A percentile compares a stretch with the other conserved stretches of the same genome.
Evolutionary conservation across 2,329 filamentous ascomycete genomes (phyloP).

Genomic region (Bipolaris cookei): DNA sequence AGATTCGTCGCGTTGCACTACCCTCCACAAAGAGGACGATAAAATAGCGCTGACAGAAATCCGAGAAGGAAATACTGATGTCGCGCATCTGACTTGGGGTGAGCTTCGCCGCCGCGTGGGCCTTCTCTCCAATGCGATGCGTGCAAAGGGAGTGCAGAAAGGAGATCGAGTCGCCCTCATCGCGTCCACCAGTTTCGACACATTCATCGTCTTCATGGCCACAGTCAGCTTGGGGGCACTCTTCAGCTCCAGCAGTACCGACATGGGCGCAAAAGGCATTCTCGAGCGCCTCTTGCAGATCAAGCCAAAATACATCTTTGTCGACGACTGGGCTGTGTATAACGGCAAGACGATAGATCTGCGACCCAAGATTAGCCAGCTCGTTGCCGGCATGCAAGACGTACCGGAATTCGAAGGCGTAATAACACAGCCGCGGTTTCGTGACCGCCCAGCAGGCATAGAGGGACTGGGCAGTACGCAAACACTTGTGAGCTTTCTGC

Average conservation of each 20-base stretch:
- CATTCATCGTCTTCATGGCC: conserved; percentile 73
- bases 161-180: conserved; percentile 80
- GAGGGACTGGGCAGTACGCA: conserved; percentile 58
- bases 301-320: conserved; percentile 78
- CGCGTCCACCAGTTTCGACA: conserved; percentile 76
- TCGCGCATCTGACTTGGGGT: conserved; percentile 67
- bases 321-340: conserved; percentile 80
- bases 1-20: conserved; percentile 58
- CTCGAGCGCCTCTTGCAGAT: conserved; percentile 77
- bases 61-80: conserved; percentile 66
- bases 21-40: conserved; percentile 69
- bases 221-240: conserved; percentile 73
- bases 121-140: conserved; percentile 69
- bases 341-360: conserved; percentile 78
- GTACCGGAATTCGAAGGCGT: conserved; percentile 67
- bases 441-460: conserved; percentile 63
- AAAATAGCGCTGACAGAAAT: conserved; percentile 76
- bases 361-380: conserved; percentile 71
- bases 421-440: conserved; percentile 71
- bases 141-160: conserved; percentile 67
- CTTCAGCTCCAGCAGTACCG: conserved; percentile 78
- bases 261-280: conserved; percentile 82
- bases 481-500: conserved; percentile 53
- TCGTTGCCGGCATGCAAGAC: conserved; percentile 67
- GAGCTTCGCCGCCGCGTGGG: conserved; percentile 67